phyloP scores from a whole-genome alignment of 208 protist species.

The Balamuthia mandrillaris region DNA sequence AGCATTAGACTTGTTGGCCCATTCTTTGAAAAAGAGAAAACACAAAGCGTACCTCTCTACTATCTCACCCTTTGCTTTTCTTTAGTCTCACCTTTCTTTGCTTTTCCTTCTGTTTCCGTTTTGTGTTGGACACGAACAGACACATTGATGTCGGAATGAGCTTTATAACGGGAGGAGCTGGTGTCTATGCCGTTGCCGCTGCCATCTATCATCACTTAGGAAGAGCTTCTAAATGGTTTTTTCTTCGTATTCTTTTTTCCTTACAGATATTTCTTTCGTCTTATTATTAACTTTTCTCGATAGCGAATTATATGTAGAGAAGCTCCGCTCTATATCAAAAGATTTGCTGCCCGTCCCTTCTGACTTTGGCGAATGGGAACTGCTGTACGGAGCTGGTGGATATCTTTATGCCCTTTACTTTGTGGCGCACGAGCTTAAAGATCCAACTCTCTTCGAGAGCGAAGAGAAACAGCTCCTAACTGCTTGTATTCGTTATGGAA shows the following conservation, averaged over 20 bases:
- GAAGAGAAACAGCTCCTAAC: background rate
- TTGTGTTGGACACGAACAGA: too few relatives aligned
- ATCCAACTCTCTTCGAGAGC: too few relatives aligned
- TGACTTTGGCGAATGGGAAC: background rate
- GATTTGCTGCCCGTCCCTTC: background rate
- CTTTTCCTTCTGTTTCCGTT: too few relatives aligned
- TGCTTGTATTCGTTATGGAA: background rate
- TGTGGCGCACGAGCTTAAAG: background rate
- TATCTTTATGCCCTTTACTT: conserved; percentile 7
- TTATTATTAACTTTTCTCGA: background rate
- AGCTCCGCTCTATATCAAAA: background rate
- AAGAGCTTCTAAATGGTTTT: background rate
- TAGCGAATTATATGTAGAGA: background rate
- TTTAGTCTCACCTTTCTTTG: too few relatives aligned
- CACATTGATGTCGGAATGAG: too few relatives aligned
- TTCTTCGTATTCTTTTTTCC: background rate
- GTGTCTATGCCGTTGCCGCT: background rate
- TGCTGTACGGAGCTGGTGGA: background rate
- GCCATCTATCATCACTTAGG: background rate
- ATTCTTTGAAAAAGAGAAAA: too few relatives aligned
- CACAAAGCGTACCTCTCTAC: too few relatives aligned
- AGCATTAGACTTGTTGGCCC: too few relatives aligned
- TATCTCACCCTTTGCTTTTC: too few relatives aligned
- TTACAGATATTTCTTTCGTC: background rate
- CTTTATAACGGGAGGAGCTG: background rate